Conservation (phyloP, 2,329 filamentous ascomycete genomes). For the Alternaria atra region DNA sequence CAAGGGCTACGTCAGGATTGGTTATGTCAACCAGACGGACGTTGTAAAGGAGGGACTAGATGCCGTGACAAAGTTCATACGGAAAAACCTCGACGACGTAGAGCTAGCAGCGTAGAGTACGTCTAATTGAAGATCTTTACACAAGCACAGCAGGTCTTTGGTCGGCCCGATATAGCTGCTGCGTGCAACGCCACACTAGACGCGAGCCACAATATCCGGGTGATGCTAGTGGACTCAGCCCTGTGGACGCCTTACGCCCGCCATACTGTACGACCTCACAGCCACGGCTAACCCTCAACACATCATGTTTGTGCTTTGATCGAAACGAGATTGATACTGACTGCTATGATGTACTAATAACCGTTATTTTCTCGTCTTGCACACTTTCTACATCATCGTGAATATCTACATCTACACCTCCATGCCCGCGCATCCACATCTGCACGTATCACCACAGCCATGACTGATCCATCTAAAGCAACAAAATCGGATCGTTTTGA, state of each 20-base stretch:
- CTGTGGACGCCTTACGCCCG: background rate
- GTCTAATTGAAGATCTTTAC: background rate
- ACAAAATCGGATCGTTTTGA: background rate
- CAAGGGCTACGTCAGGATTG: constrained; percentile 77
- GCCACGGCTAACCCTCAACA: background rate
- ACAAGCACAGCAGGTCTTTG: background rate
- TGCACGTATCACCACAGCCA: background rate
- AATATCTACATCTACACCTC: background rate
- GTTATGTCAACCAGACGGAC: constrained; percentile 76
- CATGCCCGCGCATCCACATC: background rate
- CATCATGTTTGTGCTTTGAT: background rate
- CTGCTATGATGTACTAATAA: background rate
- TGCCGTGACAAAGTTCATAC: constrained; percentile 63
- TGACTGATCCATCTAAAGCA: background rate
- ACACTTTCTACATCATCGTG: too few relatives aligned
- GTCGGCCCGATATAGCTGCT: background rate
- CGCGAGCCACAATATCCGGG: background rate
- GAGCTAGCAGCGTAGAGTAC: constrained; percentile 39
- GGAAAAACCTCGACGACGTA: constrained; percentile 64
- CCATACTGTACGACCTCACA: background rate
- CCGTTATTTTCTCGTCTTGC: background rate
- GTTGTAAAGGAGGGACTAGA: constrained; percentile 73
- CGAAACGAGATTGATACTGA: background rate
- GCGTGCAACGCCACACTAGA: background rate
- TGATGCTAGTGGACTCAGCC: background rate